Percentiles rank a stretch among this genome's conserved stretches.
These are phyloP conservation scores for Brasenia schreberi DNA, from an alignment of 164 flowering plant genomes.

Conservation along the genomic window DNA sequence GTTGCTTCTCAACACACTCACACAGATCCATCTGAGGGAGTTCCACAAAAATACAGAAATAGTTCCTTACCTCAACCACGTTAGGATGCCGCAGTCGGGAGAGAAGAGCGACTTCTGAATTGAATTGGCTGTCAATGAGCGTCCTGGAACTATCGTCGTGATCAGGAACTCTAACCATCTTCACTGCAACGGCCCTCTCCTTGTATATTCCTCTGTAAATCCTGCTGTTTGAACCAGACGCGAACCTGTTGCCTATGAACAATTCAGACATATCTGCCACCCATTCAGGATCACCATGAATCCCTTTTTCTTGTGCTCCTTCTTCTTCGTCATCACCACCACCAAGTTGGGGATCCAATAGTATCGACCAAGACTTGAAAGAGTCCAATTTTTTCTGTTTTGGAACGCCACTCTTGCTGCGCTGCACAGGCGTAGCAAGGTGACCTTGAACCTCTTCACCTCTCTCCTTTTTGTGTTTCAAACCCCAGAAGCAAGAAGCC, in stretches of 20 bases:
- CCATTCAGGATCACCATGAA: slow-evolving; percentile 36
- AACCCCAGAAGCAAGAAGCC: neutral
- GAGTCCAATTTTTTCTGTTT: neutral
- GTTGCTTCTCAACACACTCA: neutral
- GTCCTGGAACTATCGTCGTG: slow-evolving; percentile 60
- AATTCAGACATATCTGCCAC: slow-evolving; percentile 89
- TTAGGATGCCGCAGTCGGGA: slow-evolving; percentile 84
- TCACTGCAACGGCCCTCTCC: slow-evolving; percentile 94
- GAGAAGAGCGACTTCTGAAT: slow-evolving; percentile 80
- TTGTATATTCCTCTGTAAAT: slow-evolving; percentile 91
- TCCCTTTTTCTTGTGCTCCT: neutral
- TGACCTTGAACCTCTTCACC: neutral
- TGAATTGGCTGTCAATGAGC: slow-evolving; percentile 68
- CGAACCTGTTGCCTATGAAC: slow-evolving; percentile 92
- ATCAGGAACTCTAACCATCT: slow-evolving; percentile 79
- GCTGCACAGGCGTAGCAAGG: neutral
- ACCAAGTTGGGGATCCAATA: neutral
- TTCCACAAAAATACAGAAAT: neutral
- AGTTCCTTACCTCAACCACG: slow-evolving; percentile 60
- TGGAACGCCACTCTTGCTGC: neutral
- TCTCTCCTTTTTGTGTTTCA: neutral
- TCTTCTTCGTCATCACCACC: neutral
- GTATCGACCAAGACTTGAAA: neutral
- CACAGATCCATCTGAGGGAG: neutral
- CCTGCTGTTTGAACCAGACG: slow-evolving; percentile 89